Conservation (phyloP, 148 eudicot genomes). For the Nyssa sinensis region DNA sequence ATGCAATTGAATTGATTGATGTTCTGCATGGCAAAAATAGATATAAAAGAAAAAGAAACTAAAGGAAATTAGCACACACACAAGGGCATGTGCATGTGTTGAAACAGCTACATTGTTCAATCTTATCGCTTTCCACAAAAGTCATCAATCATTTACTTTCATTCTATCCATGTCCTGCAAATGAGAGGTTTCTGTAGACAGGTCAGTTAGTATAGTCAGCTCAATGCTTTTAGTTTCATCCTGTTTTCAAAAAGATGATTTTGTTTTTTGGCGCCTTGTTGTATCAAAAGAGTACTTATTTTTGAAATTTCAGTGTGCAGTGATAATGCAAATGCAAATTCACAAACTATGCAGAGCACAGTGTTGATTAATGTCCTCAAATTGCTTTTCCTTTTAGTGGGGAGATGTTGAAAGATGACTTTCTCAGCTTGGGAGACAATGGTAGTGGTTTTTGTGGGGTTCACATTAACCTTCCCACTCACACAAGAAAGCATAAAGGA, state of each 20-base stretch:
- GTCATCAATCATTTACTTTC: neutral
- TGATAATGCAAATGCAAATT: constrained; percentile 6
- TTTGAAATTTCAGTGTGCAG: neutral
- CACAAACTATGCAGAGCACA: constrained; percentile 10
- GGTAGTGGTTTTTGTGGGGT: constrained; percentile 1
- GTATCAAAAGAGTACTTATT: neutral
- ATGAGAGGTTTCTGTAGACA: neutral
- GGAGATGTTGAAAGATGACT: constrained; percentile 5
- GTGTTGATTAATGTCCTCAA: neutral
- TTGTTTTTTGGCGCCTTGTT: neutral
- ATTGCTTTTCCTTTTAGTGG: neutral
- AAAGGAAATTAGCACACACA: neutral
- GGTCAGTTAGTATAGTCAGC: neutral
- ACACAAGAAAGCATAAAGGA: neutral
- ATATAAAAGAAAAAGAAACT: neutral
- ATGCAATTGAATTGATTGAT: no score
- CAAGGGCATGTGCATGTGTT: neutral
- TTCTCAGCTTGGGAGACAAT: neutral
- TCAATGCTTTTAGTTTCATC: neutral
- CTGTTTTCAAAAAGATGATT: neutral
- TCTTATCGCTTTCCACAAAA: neutral
- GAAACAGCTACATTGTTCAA: neutral
- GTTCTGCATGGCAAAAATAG: neutral
- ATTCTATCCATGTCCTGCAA: neutral
- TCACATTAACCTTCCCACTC: neutral